A percentile compares a stretch with the other conserved stretches of the same genome.
These are phyloP conservation scores for Liriodendron chinense DNA, from an alignment of 164 flowering plant genomes.

Conservation along the genomic window DNA sequence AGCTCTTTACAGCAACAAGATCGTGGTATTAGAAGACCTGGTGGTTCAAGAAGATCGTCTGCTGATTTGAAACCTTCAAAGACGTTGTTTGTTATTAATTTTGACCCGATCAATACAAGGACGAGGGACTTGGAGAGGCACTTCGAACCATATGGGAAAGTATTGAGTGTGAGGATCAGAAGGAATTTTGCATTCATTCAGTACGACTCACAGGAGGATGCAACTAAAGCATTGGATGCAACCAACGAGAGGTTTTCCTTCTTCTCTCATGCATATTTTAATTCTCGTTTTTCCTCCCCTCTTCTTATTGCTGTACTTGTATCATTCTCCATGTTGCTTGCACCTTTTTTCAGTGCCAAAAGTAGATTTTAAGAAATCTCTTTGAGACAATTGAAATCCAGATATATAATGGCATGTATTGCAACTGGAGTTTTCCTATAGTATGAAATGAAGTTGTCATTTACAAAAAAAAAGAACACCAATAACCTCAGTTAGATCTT, in stretches of 20 bases:
- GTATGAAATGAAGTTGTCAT: no score
- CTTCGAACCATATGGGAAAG: conserved; percentile 94
- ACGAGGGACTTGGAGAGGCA: conserved; percentile 89
- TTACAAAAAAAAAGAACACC: no score
- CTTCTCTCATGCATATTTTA: background rate
- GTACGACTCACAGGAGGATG: conserved; percentile 89
- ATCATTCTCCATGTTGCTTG: no score
- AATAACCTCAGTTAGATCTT: background rate
- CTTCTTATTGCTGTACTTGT: no score
- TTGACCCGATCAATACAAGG: conserved; percentile 75
- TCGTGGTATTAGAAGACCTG: conserved; percentile 67
- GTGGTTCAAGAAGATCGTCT: conserved; percentile 57
- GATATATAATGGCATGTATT: no score
- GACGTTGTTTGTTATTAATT: conserved; percentile 92
- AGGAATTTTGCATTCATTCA: conserved; percentile 94
- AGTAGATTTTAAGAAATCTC: no score
- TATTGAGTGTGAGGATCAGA: conserved; percentile 77
- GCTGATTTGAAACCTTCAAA: conserved; percentile 67
- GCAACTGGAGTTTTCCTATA: no score
- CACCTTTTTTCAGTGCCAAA: no score
- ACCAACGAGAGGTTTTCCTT: conserved; percentile 48
- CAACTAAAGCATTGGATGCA: conserved; percentile 63
- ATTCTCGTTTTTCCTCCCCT: no score
- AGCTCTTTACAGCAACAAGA: conserved; percentile 62
- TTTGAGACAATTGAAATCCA: no score